Percentiles rank a stretch among this genome's conserved stretches.
phyloP scores from a whole-genome alignment of 441 rosid species.

The Arabidopsis lyrata region DNA sequence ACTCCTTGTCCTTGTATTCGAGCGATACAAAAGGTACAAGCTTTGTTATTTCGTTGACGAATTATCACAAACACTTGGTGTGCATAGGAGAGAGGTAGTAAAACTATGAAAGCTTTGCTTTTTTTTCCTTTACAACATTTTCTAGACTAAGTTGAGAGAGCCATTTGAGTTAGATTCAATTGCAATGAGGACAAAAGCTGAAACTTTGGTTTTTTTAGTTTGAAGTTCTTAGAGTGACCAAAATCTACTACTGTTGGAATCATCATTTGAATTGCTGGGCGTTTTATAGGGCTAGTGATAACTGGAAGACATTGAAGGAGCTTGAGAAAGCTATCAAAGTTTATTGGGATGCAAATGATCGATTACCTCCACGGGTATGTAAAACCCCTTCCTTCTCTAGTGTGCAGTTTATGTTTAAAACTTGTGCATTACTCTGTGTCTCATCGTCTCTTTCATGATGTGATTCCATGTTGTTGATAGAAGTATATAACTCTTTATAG shows the following conservation, averaged over 20 bases:
- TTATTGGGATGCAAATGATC: slow-evolving; percentile 81
- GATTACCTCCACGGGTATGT: slow-evolving; percentile 85
- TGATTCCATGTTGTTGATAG: not conserved
- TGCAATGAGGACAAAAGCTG: not conserved
- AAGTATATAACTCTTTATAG: not conserved
- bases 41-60: slow-evolving; percentile 1
- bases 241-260: not conserved
- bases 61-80: slow-evolving; percentile 37
- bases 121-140: not conserved
- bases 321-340: slow-evolving; percentile 82
- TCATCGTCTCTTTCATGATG: not conserved
- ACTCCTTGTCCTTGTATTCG: slow-evolving; percentile 74
- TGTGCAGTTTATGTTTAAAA: not conserved
- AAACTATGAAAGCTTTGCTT: slow-evolving; percentile 1
- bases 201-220: slow-evolving; percentile 3
- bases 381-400: slow-evolving; percentile 10
- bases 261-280: not conserved
- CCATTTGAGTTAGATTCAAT: not conserved
- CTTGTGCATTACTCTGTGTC: not conserved
- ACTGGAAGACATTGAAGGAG: slow-evolving; percentile 89
- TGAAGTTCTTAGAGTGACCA: not conserved
- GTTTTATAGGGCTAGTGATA: slow-evolving; percentile 68
- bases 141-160: not conserved
- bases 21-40: slow-evolving; percentile 70
- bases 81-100: not conserved